phyloP scores from a whole-genome alignment of 441 rosid genomes.

The Brassica balearica region DNA sequence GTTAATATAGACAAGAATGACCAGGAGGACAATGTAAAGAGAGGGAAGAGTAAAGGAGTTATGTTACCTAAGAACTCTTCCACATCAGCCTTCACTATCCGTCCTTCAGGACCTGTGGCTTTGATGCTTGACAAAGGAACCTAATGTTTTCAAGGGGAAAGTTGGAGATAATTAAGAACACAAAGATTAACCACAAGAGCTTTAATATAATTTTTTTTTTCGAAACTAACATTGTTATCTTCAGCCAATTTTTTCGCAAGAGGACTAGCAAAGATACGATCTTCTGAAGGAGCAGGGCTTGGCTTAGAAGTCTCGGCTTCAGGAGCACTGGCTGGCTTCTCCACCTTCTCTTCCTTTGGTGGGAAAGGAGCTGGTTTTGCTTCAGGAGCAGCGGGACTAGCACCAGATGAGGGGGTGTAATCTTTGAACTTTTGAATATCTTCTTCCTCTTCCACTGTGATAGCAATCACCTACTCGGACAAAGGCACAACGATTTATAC shows the following conservation, averaged over 20 bases:
- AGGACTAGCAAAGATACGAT: constrained; percentile 87
- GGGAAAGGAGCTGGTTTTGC: constrained; percentile 58
- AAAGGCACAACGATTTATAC: background rate
- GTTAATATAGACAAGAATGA: constrained; percentile 4
- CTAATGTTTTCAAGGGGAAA: constrained; percentile 47
- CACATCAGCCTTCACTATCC: constrained; percentile 86
- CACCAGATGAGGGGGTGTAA: constrained; percentile 67
- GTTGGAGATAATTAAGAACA: constrained; percentile 27
- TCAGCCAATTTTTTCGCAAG: constrained; percentile 90
- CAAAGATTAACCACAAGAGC: constrained; percentile 2
- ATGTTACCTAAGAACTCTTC: constrained; percentile 86
- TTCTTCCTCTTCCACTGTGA: constrained; percentile 91
- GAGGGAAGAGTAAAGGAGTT: constrained; percentile 18
- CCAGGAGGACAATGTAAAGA: background rate
- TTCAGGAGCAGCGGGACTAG: constrained; percentile 52
- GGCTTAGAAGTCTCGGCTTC: constrained; percentile 68
- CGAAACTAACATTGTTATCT: constrained; percentile 70
- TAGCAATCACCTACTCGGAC: constrained; percentile 70
- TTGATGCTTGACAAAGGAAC: constrained; percentile 82
- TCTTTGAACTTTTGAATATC: constrained; percentile 87
- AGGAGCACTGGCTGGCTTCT: constrained; percentile 58
- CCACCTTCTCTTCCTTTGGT: constrained; percentile 65
- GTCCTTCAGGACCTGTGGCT: constrained; percentile 94
- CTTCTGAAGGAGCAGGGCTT: constrained; percentile 56
- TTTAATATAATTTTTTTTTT: background rate